Conservation (phyloP, 2,329 filamentous ascomycete species). For the Bipolaris cookei region DNA sequence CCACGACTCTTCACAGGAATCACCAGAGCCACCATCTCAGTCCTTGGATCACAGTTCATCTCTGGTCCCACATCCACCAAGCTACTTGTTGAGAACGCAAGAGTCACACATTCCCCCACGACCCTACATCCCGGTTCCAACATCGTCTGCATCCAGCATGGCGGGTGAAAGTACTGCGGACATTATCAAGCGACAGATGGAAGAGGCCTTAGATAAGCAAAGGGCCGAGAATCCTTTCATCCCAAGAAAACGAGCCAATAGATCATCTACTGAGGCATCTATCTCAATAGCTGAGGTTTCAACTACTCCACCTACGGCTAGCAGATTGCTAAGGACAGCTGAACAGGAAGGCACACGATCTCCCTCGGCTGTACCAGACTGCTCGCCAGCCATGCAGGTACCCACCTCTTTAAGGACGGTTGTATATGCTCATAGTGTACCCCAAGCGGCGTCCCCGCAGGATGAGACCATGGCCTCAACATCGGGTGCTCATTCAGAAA, state of each 20-base stretch:
- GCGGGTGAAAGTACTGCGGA: conserved; percentile 14
- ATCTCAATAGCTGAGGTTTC: neutral
- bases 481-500: conserved; percentile 5
- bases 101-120: conserved; percentile 29
- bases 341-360: conserved; percentile 39
- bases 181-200: conserved; percentile 11
- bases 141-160: conserved; percentile 27
- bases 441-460: conserved; percentile 4
- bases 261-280: conserved; percentile 10
- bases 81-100: conserved; percentile 28
- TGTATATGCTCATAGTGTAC: conserved; percentile 27
- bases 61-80: conserved; percentile 31
- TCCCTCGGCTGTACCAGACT: conserved; percentile 45
- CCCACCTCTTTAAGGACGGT: conserved; percentile 40
- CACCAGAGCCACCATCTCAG: conserved; percentile 20
- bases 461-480: conserved; percentile 4
- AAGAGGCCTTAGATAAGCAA: conserved; percentile 18
- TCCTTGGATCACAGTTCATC: conserved; percentile 24
- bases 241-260: conserved; percentile 11
- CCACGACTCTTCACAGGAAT: conserved; percentile 45
- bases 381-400: conserved; percentile 27
- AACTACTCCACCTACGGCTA: conserved; percentile 1
- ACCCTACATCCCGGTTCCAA: conserved; percentile 22
- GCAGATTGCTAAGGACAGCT: conserved; percentile 7
- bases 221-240: conserved; percentile 21